Base-by-base conservation (phyloP, 495 filamentous ascomycete genomes). In the Aspergillus taichungensis region DNA sequence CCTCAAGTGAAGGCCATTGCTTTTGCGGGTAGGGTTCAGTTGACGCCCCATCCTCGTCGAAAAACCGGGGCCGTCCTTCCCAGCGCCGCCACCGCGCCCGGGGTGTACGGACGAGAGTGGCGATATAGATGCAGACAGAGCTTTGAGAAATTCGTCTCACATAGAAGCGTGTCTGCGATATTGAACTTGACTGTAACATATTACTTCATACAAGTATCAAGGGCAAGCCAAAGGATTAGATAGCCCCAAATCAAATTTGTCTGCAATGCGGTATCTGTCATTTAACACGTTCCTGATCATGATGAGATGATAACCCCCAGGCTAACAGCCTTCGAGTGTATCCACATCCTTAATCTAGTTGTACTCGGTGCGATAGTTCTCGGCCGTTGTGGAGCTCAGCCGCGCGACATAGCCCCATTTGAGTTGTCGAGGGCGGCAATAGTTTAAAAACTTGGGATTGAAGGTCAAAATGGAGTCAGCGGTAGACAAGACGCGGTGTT, bases 191-290 rank as follows among this genome's bases (percentile, higher is more conserved):
- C 29, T 35, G 64, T 56, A 46, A 66, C 57, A 47, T 66, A 71
- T 5, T 32, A 42, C 11, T 56, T 31, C 24, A 53, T 47, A 38
- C 33, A 34, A 35, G 50, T 54, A 32, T 82, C 73, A 3, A 53
- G 66, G 29, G 73, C 75, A 32, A 82, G 67, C 76, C 75, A 82
- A 42, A 77, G 68, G 2, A 69, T 78, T 5, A 66, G 72, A 47
- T 67, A 75, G 6, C 67, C 66, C 6, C 76, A 56, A 68, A 1
- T 74, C 76, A 13, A 80, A 64, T 40, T 80, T 82, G 52, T 77
- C 72, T 5, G 68, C 58, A 42, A 79, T 72, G 8, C 52, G 52
- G 50, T 75, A 80, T 34, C 54, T 54, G 24, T 47, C 36, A 49
- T 61, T 47, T 62, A 64, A 34, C n/a, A 55, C 40, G 24, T 52